phyloP scores from a whole-genome alignment of 805 yeast genomes.

The Crinitomyces ghanaensis region DNA sequence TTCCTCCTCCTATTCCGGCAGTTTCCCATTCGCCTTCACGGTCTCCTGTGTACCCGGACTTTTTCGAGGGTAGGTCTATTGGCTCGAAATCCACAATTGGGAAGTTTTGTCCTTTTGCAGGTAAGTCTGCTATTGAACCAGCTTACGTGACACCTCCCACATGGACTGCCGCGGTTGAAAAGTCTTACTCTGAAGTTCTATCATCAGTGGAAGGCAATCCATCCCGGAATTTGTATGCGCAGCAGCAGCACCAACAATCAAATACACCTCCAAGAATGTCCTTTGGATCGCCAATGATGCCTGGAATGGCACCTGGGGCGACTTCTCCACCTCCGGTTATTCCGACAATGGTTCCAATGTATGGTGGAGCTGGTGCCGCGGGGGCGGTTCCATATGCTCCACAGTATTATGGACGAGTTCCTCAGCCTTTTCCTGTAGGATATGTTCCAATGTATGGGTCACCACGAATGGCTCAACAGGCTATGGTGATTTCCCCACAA shows the following conservation, averaged over 20 bases:
- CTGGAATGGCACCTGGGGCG: not conserved
- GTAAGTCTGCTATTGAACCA: slow-evolving; percentile 39
- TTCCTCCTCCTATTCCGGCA: slow-evolving; percentile 17
- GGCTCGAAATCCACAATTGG: slow-evolving; percentile 23
- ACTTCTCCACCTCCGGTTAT: slow-evolving; percentile 1
- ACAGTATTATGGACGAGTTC: slow-evolving; percentile 15
- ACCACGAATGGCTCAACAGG: slow-evolving; percentile 3
- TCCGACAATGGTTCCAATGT: no score
- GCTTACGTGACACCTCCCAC: slow-evolving; percentile 70
- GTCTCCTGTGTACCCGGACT: slow-evolving; percentile 12
- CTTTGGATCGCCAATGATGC: not conserved
- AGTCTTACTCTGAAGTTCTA: slow-evolving; percentile 40
- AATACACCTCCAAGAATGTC: slow-evolving; percentile 5
- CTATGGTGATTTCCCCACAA: no score
- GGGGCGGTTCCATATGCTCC: slow-evolving; percentile 14
- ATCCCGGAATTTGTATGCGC: slow-evolving; percentile 1
- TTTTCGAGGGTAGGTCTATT: slow-evolving; percentile 32
- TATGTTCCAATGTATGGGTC: slow-evolving; percentile 8
- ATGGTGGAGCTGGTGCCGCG: no score
- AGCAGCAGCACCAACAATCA: slow-evolving; percentile 5
- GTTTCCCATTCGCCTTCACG: slow-evolving; percentile 16
- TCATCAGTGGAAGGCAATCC: slow-evolving; percentile 20
- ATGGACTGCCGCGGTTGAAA: slow-evolving; percentile 52
- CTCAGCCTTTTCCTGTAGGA: slow-evolving; percentile 11
- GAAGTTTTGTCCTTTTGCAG: slow-evolving; percentile 43